phyloP scores from a whole-genome alignment of 257 asterid genomes.

The Nicotiana noctiflora region DNA sequence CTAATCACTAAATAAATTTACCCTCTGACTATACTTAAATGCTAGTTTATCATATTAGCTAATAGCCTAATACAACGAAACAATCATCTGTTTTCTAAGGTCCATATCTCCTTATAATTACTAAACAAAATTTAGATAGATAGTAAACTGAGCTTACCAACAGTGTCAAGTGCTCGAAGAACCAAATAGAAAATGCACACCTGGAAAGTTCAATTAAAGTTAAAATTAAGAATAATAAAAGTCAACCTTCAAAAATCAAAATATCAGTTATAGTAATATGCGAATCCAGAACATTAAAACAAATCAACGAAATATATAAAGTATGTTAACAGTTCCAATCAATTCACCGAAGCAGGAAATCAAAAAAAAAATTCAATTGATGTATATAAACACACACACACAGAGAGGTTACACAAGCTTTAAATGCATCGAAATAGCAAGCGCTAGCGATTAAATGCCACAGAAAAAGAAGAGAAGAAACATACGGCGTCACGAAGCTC shows the following conservation, averaged over 20 bases:
- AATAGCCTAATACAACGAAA: background rate
- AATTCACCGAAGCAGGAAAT: background rate
- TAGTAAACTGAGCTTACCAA: slow-evolving; percentile 53
- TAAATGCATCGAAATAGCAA: background rate
- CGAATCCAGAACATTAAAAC: background rate
- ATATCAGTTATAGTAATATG: background rate
- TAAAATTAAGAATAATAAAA: background rate
- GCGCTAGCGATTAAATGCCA: background rate
- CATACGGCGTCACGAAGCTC: slow-evolving; percentile 96
- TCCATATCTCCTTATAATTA: background rate
- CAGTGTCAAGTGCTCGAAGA: slow-evolving; percentile 96
- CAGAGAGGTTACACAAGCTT: background rate
- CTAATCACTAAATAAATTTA: background rate
- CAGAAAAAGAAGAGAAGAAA: background rate
- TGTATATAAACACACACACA: background rate
- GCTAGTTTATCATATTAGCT: background rate
- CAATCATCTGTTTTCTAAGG: background rate
- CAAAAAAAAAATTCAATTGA: background rate
- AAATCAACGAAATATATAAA: background rate
- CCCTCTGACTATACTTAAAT: background rate
- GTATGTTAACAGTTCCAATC: background rate
- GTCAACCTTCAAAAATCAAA: background rate
- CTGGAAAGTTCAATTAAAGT: slow-evolving; percentile 34
- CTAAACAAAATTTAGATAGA: background rate
- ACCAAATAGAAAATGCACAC: slow-evolving; percentile 94